Evolutionary conservation across 306 rosid genomes (phyloP).

Genomic region (Comarum palustre): DNA sequence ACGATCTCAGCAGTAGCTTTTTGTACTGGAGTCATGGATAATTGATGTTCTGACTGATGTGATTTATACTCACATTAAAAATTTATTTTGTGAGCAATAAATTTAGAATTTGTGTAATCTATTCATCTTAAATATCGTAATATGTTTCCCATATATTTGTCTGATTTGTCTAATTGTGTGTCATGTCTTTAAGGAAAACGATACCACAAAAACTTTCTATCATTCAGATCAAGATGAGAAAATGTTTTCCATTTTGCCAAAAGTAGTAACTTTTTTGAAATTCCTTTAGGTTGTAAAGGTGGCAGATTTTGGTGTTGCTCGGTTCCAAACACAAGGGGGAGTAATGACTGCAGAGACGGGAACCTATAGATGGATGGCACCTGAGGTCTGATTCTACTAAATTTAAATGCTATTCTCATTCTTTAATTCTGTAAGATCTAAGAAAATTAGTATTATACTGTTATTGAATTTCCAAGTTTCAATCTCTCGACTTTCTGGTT

Average conservation of each 20-base stretch:
- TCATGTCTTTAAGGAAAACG: background rate
- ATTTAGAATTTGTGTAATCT: background rate
- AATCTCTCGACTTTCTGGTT: background rate
- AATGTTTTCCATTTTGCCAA: background rate
- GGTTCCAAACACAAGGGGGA: constrained; percentile 83
- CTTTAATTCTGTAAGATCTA: constrained; percentile 5
- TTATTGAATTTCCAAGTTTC: background rate
- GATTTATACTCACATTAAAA: background rate
- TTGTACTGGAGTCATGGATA: background rate
- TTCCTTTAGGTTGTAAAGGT: constrained; percentile 82
- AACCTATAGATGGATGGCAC: constrained; percentile 99
- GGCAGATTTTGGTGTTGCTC: constrained; percentile 99
- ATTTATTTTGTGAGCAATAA: background rate
- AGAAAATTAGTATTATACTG: background rate
- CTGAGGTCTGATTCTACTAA: constrained; percentile 64
- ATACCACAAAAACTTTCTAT: background rate
- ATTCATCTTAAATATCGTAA: background rate
- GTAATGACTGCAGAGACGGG: constrained; percentile 99
- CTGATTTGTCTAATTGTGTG: background rate
- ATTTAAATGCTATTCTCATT: constrained; percentile 1
- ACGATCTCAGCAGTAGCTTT: background rate
- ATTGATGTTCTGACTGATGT: background rate
- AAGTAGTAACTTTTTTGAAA: background rate
- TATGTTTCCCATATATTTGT: background rate
- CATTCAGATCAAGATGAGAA: background rate